Evolutionary conservation across 1,284 basidiomycete species (phyloP).

Genomic region (Cryptococcus sp.): DNA sequence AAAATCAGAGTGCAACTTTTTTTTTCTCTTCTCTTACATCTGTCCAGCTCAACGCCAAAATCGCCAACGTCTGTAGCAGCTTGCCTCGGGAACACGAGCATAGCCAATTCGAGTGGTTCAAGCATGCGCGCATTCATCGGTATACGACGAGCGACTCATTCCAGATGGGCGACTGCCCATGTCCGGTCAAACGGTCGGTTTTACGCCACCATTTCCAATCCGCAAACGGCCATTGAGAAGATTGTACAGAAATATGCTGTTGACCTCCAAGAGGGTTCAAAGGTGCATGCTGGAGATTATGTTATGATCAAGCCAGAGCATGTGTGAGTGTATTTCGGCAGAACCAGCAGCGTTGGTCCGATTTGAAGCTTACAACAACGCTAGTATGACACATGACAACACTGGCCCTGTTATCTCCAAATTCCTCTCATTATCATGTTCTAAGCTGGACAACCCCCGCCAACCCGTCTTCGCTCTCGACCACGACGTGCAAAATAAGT

Average conservation of each 20-base stretch:
- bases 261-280: conserved; percentile 71
- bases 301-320: conserved; percentile 97
- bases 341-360: not conserved
- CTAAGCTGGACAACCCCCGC: conserved; percentile 73
- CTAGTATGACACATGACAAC: conserved; percentile 90
- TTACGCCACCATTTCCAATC: conserved; percentile 51
- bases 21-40: conserved; percentile 2
- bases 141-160: conserved; percentile 7
- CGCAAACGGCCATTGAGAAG: conserved; percentile 95
- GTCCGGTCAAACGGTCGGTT: conserved; percentile 11
- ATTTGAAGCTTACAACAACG: too few relatives aligned
- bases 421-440: conserved; percentile 94
- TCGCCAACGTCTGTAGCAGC: not conserved
- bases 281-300: conserved; percentile 93
- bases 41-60: not conserved
- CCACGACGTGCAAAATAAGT: conserved; percentile 97
- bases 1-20: conserved; percentile 3
- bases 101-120: not conserved
- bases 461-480: conserved; percentile 91
- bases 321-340: conserved; percentile 59
- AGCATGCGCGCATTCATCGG: conserved; percentile 16
- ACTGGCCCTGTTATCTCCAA: conserved; percentile 97
- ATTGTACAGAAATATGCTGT: conserved; percentile 97
- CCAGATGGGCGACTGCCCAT: conserved; percentile 10
- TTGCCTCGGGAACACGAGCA: not conserved